Percentiles rank a stretch among this genome's conserved stretches.
Conservation (phyloP, 1,284 basidiomycete genomes). For the Melampsora occidentalis region DNA sequence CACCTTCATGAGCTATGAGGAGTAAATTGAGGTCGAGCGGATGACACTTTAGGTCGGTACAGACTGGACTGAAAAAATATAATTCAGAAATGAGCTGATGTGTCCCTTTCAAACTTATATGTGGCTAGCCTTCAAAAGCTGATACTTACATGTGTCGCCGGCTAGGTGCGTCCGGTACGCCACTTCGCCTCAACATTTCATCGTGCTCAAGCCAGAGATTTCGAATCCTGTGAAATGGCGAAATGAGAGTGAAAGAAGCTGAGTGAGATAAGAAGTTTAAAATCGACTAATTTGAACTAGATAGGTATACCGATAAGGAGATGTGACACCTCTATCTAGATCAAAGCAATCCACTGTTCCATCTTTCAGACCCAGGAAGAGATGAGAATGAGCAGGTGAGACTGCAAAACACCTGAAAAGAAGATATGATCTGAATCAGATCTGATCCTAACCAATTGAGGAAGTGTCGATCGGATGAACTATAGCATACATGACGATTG, state of each 20-base stretch:
- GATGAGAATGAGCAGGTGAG: conserved; percentile 73
- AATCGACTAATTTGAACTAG: neutral
- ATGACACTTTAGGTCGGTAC: conserved; percentile 67
- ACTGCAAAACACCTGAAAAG: conserved; percentile 61
- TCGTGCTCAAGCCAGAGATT: conserved; percentile 76
- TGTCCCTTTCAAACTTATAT: conserved; percentile 46
- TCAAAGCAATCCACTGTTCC: conserved; percentile 57
- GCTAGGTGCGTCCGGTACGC: conserved; percentile 59
- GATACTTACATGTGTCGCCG: conserved; percentile 55
- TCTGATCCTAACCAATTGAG: neutral
- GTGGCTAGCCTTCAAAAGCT: neutral
- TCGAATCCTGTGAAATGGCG: conserved; percentile 57
- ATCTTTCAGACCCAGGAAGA: conserved; percentile 59
- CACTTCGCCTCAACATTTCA: conserved; percentile 63
- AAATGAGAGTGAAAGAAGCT: neutral
- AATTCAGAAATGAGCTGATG: neutral
- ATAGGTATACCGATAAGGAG: conserved; percentile 48
- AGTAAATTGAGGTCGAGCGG: conserved; percentile 76
- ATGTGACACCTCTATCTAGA: conserved; percentile 51
- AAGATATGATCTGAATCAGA: conserved; percentile 44
- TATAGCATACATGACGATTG: conserved; percentile 57
- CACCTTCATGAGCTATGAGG: conserved; percentile 78
- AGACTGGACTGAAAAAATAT: conserved; percentile 56
- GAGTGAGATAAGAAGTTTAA: neutral
- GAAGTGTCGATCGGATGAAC: conserved; percentile 41